Evolutionary conservation across 2,329 filamentous ascomycete genomes (phyloP), one percentile per base, ranked within the genome.

Genomic region (Bipolaris oryzae): DNA sequence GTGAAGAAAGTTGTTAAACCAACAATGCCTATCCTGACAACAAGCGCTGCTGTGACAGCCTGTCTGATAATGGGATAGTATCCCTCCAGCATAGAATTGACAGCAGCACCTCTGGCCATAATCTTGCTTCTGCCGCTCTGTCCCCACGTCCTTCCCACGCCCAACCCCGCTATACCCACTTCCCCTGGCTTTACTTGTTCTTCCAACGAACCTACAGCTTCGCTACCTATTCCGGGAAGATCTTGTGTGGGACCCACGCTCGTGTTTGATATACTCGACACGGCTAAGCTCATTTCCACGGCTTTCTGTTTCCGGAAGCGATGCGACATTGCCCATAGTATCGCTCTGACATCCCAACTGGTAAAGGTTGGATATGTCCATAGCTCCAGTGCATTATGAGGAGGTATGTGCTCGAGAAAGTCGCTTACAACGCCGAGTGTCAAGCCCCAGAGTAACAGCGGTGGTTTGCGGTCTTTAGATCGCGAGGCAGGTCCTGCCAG

Each of bases 281-380:
- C 42, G 4, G 49, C 55, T n/a, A 61, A 56, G 3, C 60, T 61
- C 69, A 75, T 71, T 41, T 74, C 73, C 18, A 63, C 47, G 15
- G 67, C 68, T 55, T 75, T 77, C 39, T 70, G 70, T 21, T 61
- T 63, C 5, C 76, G 83, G 66, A 89, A 83, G 6, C 77, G 75
- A 60, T 83, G 83, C 0, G 86, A 88, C 67, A 89, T 74, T 9
- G 86, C 68, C 77, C 82, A 87, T 51, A 89, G 81, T 10, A 85
- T 76, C 31, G 86, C 76, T 5, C 83, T 78, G 3, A 89, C 79
- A 65, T 90, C 88, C 54, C 80, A 80, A 1, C 84, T 80, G 0
- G 87, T 88, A 68, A 90, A 89, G 1, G 85, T 89, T 0, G 88
- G 88, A 66, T 89, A 89, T 28, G 82, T 83, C 87, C 87, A 90